Base-by-base conservation (phyloP, 257 asterid species). In the Nicotiana knightiana region DNA sequence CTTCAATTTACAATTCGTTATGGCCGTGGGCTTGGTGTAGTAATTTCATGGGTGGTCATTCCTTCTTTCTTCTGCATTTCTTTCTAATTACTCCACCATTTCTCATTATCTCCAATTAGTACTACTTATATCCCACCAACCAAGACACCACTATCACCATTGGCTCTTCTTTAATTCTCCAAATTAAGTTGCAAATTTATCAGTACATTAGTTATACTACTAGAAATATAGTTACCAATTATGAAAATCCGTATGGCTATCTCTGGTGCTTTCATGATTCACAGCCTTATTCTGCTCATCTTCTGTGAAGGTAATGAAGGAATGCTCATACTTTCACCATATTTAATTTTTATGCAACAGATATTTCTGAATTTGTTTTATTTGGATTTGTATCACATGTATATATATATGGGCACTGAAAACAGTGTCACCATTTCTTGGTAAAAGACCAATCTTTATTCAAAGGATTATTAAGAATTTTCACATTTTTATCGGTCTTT, bases 271-370 rank as follows among this genome's bases (percentile, higher is more conserved):
- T 24, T 73, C 21, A 64, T 63, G 24, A 77, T 85, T 79, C 70
- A 18, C 17, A 37, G 37, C 78, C 67, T 84, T 76, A 59, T 85
- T n/a, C 9, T 81, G 15, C 54, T 87, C 79, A 71, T 67, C 81
- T 13, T 81, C 15, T 76, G 70, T 77, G 18, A 58, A 66, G 71
- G 67, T 54, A 78, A 77, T 58, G 51, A 66, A 64, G 4, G 43
- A 67, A 17, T 81, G 32, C 11, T 9, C 54, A 0, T 53, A 53
- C 16, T 64, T 21, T 28, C 15, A 9, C 70, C 33, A 0, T 64
- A 26, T 21, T 64, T 64, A 33, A 33, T 64, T n/a, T n/a, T 2
- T 21, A 3, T 77, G 33, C 57, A 7, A n/a, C 33, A 37, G 5
- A 39, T 33, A 68, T 70, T 10, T 70, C 37, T 12, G 35, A 21